Percentiles rank a stretch among this genome's conserved stretches.
phyloP scores from a whole-genome alignment of 1,284 basidiomycete species.

The Hemileia vastatrix region DNA sequence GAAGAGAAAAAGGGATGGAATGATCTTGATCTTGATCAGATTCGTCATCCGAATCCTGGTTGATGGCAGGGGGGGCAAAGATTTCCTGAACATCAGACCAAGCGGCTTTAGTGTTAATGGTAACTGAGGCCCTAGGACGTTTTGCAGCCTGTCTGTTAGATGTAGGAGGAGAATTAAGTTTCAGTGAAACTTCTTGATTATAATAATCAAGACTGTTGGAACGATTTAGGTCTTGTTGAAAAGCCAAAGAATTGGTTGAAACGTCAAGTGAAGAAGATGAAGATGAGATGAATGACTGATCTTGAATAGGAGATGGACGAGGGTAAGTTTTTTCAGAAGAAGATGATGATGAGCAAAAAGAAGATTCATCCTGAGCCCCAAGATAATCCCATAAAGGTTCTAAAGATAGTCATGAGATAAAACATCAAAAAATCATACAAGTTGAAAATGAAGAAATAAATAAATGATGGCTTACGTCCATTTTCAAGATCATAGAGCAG shows the following conservation, averaged over 20 bases:
- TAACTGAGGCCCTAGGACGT: constrained; percentile 10
- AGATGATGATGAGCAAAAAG: background rate
- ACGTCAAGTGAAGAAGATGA: constrained; percentile 6
- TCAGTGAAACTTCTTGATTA: constrained; percentile 14
- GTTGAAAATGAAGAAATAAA: too few relatives aligned
- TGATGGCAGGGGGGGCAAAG: constrained; percentile 13
- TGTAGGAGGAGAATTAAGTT: constrained; percentile 17
- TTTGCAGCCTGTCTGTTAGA: constrained; percentile 7
- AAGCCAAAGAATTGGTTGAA: too few relatives aligned
- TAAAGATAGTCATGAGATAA: too few relatives aligned
- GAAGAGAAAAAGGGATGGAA: too few relatives aligned
- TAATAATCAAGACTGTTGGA: constrained; percentile 10
- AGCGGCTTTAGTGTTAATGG: constrained; percentile 21
- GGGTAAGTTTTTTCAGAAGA: background rate
- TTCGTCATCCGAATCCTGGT: constrained; percentile 22
- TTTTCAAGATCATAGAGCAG: constrained; percentile 11
- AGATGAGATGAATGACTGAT: constrained; percentile 7
- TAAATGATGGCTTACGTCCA: constrained; percentile 9
- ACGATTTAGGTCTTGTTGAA: too few relatives aligned
- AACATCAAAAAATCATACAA: too few relatives aligned
- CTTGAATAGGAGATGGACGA: background rate
- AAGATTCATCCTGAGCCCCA: background rate
- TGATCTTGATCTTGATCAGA: constrained; percentile 13
- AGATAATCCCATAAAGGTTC: constrained; percentile 21
- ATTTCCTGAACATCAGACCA: constrained; percentile 17